Evolutionary conservation across 306 rosid species (phyloP), one percentile per base, ranked within the genome.

Genomic region (Ziziphus jujuba): DNA sequence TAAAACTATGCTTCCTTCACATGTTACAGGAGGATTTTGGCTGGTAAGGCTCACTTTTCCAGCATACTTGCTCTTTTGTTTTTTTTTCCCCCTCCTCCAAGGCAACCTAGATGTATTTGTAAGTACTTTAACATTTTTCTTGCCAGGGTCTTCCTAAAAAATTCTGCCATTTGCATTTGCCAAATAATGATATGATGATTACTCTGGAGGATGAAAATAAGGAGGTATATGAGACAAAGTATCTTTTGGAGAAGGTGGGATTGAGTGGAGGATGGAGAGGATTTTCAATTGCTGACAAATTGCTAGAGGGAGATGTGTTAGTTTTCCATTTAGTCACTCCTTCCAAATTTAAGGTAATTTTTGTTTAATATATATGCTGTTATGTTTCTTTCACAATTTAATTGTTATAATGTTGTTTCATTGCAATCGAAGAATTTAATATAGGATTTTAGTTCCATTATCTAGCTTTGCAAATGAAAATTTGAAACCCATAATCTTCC

Each of bases 181-280:
- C 86, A 25, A 76, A 73, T 56, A 14, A 43, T 5, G 81, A 80
- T 72, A 17, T 72, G 10, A 14, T 4, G 45, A 60, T 83, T 73
- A 49, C n/a, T 71, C 61, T 86, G 82, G 91, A 83, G 71, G 91
- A 83, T 57, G 86, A 78, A 60, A 48, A 25, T 36, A 79, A 86
- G 31, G 8, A 75, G 10, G 75, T 23, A 20, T 74, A 52, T 14
- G 14, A 50, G 59, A 56, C 77, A 2, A 78, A 83, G 68, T 86
- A 71, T 65, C 82, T 83, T 66, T 44, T 15, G 36, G 45, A 7
- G 13, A 83, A 86, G 75, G 15, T 6, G 31, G 86, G 84, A 23
- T 57, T 86, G 58, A 83, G 88, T 68, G 84, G 54, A 56, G 88
- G 88, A 63, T 83, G 91, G 91, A 83, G 73, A 75, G 40, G 56